Evolutionary conservation across 371 early-diverging fungal species (phyloP), one percentile per base, ranked within the genome.

Genomic region (Mucor irregularis): DNA sequence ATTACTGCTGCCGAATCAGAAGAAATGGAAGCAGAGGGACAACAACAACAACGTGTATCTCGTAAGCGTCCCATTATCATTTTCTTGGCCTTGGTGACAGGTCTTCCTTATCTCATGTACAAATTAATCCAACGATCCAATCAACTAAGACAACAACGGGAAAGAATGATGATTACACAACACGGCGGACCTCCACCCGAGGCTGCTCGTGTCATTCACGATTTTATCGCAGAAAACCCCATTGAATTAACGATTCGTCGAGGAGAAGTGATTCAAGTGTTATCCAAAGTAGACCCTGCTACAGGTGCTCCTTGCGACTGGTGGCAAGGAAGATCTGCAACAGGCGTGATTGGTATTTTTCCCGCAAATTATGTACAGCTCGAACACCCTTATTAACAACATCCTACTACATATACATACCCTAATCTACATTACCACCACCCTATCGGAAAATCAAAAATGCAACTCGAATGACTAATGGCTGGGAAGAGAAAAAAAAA

Each of bases 261-360:
- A 55, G 97, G 96, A 10, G 96, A 96, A 30, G 76, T 91, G 21
- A 81, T 98, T 22, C 93, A 94, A 1, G 84, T 98, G 56, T 62
- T 88, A 58, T 85, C 80, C 49, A 89, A 86, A 64, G 76, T 77
- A 2, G 94, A 94, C 65, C 86, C 91, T 19, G 83, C 82, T 49
- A 73, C 79, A 3, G 91, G 90, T 1, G 82, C 83, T n/a, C 85
- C 88, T 24, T 86, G 86, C 50, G 78, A 80, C 67, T 97, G 97
- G 97, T 98, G 98, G 98, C 78, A 90, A 42, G 97, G 97, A 16
- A 69, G 91, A 48, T 69, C 87, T 13, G 82, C 92, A 35, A 79
- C 82, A 46, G 97, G 98, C 0, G 74, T 76, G 13, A 83, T 92
- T 60, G 98, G 97, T 4, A 74, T 90, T 42, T 96, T 98, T 77